Conservation (phyloP, 768 basidiomycete species). For the Coprinopsis cinerea region DNA sequence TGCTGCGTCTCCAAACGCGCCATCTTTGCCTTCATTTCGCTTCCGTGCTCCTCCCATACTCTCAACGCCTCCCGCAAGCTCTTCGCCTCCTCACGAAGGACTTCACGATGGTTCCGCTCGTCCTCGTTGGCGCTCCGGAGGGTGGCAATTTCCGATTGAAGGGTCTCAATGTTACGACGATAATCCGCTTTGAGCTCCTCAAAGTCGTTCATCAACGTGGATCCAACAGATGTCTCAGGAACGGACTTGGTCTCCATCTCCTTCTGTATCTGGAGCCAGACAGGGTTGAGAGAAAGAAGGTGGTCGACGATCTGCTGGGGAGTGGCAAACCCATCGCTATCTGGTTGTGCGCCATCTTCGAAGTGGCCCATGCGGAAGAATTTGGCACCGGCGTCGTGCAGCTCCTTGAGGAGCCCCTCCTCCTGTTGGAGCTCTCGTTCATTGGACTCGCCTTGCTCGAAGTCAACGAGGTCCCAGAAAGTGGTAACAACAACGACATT, state of each 20-base stretch:
- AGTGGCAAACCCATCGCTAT: neutral
- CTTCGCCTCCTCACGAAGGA: neutral
- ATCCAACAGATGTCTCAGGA: neutral
- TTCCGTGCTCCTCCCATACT: neutral
- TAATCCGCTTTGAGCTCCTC: neutral
- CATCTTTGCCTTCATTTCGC: neutral
- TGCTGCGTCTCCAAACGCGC: neutral
- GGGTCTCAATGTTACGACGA: neutral
- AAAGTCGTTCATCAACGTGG: neutral
- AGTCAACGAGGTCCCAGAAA: conserved; percentile 34
- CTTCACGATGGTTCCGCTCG: neutral
- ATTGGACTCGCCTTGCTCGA: conserved; percentile 22
- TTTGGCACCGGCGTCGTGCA: conserved; percentile 19
- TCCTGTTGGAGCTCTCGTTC: conserved; percentile 34
- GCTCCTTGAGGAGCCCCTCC: conserved; percentile 30
- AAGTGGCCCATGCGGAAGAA: conserved; percentile 27
- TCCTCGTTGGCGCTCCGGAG: neutral
- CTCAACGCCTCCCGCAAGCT: neutral
- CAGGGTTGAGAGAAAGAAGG: conserved; percentile 1
- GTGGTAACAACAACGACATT: conserved; percentile 43
- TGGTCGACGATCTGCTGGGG: neutral
- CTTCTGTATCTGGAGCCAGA: conserved; percentile 12
- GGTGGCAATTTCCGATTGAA: neutral
- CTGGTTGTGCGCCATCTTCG: conserved; percentile 4
- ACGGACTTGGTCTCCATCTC: conserved; percentile 14